Conservation (phyloP, 2,329 filamentous ascomycete genomes). For the Alternaria sp. region DNA sequence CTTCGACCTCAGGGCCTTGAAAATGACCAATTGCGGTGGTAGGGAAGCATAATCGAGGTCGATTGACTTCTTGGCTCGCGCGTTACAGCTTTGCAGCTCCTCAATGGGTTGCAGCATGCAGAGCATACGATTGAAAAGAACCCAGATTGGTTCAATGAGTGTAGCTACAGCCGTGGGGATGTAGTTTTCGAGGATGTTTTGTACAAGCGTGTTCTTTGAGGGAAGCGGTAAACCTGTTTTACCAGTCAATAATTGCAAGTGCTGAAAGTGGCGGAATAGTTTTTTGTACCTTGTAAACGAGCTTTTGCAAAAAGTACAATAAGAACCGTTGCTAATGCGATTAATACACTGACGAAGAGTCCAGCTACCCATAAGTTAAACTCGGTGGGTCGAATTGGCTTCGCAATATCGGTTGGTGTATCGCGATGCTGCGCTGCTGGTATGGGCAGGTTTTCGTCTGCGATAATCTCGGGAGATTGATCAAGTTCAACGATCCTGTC, state of each 20-base stretch:
- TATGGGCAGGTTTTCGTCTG: neutral
- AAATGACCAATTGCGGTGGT: constrained; percentile 60
- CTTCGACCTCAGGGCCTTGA: constrained; percentile 51
- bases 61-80: constrained; percentile 34
- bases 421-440: neutral
- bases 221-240: constrained; percentile 12
- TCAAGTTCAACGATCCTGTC: neutral
- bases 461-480: neutral
- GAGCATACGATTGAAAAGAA: constrained; percentile 60
- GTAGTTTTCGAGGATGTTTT: constrained; percentile 56
- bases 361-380: neutral
- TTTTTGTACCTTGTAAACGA: constrained; percentile 12
- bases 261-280: neutral
- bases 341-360: neutral
- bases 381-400: constrained; percentile 1
- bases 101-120: constrained; percentile 64
- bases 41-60: constrained; percentile 61
- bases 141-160: constrained; percentile 63
- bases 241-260: neutral
- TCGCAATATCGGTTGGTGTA: neutral
- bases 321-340: neutral
- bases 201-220: constrained; percentile 41
- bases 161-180: constrained; percentile 63
- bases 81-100: constrained; percentile 53
- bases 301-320: neutral